Conservation (phyloP, 257 asterid genomes). For the Echites panduratus region DNA sequence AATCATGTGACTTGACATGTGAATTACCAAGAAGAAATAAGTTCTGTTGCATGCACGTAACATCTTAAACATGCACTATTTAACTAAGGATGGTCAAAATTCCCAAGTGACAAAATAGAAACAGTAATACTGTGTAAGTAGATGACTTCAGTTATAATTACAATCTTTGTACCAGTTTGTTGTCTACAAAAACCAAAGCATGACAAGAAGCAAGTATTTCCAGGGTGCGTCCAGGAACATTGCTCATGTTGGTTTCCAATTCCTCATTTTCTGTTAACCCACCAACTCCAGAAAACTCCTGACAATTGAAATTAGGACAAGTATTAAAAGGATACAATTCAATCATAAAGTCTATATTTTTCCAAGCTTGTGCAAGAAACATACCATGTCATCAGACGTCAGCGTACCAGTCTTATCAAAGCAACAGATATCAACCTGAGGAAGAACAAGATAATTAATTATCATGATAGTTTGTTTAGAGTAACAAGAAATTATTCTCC, state of each 20-base stretch:
- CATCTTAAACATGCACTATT: not conserved
- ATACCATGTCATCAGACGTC: conserved; percentile 99
- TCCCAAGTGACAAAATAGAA: not conserved
- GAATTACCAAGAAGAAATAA: not conserved
- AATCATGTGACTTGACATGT: not conserved
- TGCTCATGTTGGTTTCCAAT: conserved; percentile 56
- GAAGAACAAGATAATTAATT: conserved; percentile 4
- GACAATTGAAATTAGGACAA: conserved; percentile 23
- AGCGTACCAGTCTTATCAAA: conserved; percentile 97
- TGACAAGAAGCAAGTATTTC: conserved; percentile 98
- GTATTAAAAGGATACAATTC: conserved; percentile 7
- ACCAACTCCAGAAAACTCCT: conserved; percentile 98
- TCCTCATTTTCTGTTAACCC: conserved; percentile 78
- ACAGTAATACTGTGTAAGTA: not conserved
- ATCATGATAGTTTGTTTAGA: not conserved
- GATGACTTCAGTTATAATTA: not conserved
- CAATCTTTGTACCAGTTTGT: conserved; percentile 66
- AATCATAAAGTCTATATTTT: not conserved
- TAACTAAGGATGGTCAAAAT: no score
- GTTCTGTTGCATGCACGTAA: not conserved
- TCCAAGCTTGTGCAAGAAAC: conserved; percentile 15
- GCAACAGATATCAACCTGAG: conserved; percentile 98
- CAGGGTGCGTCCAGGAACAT: conserved; percentile 63
- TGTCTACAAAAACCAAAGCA: conserved; percentile 96
- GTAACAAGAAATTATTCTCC: not conserved